Evolutionary conservation across 352 stramenopile genomes (phyloP), one percentile per base, ranked within the genome.

Genomic region (Phytophthora pseudosyringae): DNA sequence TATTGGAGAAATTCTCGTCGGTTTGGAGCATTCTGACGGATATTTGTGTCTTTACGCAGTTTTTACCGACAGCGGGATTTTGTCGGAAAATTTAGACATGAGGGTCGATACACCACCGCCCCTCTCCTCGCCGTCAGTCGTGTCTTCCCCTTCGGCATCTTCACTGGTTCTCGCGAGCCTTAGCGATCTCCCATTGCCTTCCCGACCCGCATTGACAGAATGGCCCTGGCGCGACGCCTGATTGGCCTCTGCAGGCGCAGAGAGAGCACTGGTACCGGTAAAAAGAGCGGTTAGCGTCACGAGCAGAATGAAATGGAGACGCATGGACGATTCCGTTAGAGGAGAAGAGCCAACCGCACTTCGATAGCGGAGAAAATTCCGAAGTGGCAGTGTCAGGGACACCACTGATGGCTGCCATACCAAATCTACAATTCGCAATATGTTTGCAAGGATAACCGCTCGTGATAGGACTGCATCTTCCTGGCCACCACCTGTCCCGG

Each of bases 1-100:
- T 4, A 5, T 15, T n/a, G 36, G 38, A 41, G 39, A 51, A 58
- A 21, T 43, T 28, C 41, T 56, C 29, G 43, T 49, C 26, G 28
- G 13, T 67, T 31, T n/a, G 16, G 16, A 38, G 21, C 9, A 18
- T 9, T 33, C 25, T 57, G 28, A 40, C 43, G 50, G 15, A 50
- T 43, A 18, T 49, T 64, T 44, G 36, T 41, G 15, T 33, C 0
- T 18, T 48, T 50, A 3, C 33, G 12, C 3, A 10, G n/a, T 10
- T 16, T 48, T 48, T 4, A 32, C 5, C 1, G 10, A 16, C 7
- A 18, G 7, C 10, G 41, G 41, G 12, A 48, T 33, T 33, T 48
- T 48, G 5, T 32, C n/a, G 25, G 41, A 48, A 21, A 48, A 35
- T 10, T 48, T 48, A 4, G 41, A 48, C 8, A 48, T 31, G 9